Base-by-base conservation (phyloP, 352 stramenopile species). In the Phytophthora vignae region DNA sequence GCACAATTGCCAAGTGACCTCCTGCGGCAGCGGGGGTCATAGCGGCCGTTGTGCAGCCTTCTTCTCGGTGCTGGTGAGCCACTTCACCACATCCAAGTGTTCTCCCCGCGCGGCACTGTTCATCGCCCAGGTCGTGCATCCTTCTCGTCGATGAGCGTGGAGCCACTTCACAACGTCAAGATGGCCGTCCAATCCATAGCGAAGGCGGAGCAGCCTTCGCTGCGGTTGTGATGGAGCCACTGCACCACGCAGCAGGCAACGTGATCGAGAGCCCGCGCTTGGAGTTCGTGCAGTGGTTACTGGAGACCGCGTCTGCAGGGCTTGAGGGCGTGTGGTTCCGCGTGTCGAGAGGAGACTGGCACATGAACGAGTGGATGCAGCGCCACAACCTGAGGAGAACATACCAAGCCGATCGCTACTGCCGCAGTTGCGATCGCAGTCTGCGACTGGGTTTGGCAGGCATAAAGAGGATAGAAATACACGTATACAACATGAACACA, bases 211-310 rank as follows among this genome's bases (percentile, higher is more conserved):
- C 64, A 64, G 2, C 55, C 64, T 55, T 70, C 64, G 9, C 42
- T 65, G 29, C 48, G 40, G 12, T 46, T 15, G 11, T 46, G 64
- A 38, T 71, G 33, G 5, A 68, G 27, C 50, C 61, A 68, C 40
- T 68, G 36, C 7, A 60, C 50, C 7, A 68, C 60, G n/a, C n/a
- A 21, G 25, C 27, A 15, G 53, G 38, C n/a, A 57, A 56, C 44
- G 46, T 50, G 29, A 66, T 58, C 27, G 48, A 50, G 33, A 52
- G 29, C 27, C 52, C 44, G 2, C 53, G 36, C 8, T 48, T 60
- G 33, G 55, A 71, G n/a, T n/a, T 71, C 17, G 25, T 56, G 22
- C 33, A 40, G 38, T 83, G 55, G 55, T 14, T 65, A n/a, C 15
- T 66, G 6, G 36, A 33, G 38, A 55, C 48, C 1, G 14, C 11